Conservation (phyloP, 202 grass and related monocot genomes). For the Bolboschoenoplectus hybrid region DNA sequence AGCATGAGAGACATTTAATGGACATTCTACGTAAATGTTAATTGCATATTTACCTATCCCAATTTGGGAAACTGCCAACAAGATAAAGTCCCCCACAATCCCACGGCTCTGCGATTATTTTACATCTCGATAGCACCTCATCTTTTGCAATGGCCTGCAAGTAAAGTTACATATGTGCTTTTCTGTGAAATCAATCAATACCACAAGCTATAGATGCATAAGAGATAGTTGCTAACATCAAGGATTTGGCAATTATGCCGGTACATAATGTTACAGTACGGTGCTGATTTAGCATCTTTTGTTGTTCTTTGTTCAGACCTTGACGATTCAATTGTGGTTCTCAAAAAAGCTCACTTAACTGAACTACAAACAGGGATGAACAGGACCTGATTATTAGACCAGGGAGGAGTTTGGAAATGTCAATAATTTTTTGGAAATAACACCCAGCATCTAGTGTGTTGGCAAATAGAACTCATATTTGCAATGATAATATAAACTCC, state of each 20-base stretch:
- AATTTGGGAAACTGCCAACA: conserved; percentile 92
- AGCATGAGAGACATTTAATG: not conserved
- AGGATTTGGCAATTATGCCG: not conserved
- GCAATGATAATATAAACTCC: not conserved
- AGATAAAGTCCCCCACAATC: conserved; percentile 98
- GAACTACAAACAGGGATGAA: not conserved
- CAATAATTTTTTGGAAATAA: conserved; percentile 23
- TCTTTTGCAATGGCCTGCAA: conserved; percentile 92
- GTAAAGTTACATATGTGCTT: conserved; percentile 14
- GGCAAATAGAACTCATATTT: not conserved
- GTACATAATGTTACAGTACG: not conserved
- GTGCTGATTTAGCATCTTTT: conserved; percentile 19
- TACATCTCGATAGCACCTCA: conserved; percentile 86
- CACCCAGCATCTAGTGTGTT: not conserved
- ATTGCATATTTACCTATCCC: conserved; percentile 77
- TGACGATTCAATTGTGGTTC: not conserved
- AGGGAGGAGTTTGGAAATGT: not conserved
- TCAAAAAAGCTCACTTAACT: not conserved
- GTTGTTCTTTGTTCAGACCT: not conserved
- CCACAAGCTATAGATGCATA: conserved; percentile 11
- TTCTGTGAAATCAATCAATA: conserved; percentile 9
- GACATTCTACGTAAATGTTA: not conserved
- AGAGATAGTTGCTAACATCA: not conserved
- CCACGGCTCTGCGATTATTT: conserved; percentile 99
- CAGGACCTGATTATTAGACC: not conserved